These are phyloP conservation scores for Phytophthora podocarpi DNA, from an alignment of 352 stramenopile species.

Conservation along the genomic window DNA sequence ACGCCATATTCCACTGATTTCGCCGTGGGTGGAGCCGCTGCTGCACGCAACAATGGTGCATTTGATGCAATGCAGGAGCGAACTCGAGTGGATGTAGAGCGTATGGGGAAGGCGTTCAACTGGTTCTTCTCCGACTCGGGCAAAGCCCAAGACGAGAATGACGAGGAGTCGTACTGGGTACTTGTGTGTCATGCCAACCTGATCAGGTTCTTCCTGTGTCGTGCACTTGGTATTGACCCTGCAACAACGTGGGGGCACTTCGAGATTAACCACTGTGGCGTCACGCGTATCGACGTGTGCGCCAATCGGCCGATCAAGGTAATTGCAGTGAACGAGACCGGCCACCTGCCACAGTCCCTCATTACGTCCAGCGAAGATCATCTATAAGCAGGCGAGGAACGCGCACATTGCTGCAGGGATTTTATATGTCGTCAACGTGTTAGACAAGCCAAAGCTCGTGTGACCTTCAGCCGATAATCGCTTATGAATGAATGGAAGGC, in stretches of 20 bases:
- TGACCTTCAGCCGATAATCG: conserved; percentile 3
- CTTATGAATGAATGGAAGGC: conserved; percentile 2
- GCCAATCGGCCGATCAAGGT: conserved; percentile 74
- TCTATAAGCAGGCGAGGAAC: conserved; percentile 42
- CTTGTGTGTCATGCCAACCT: conserved; percentile 87
- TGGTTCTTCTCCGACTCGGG: conserved; percentile 38
- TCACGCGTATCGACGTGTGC: conserved; percentile 80
- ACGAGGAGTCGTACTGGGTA: conserved; percentile 68
- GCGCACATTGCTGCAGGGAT: conserved; percentile 7
- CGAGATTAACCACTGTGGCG: conserved; percentile 86
- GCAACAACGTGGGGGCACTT: conserved; percentile 77
- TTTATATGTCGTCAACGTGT: conserved; percentile 37
- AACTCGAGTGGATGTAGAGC: conserved; percentile 48
- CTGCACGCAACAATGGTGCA: conserved; percentile 25
- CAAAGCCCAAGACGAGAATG: conserved; percentile 36
- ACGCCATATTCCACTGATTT: conserved; percentile 56
- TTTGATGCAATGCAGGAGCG: conserved; percentile 38
- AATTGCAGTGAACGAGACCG: conserved; percentile 79
- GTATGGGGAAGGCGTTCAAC: conserved; percentile 72
- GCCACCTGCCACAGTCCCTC: conserved; percentile 75
- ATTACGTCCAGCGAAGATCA: conserved; percentile 88
- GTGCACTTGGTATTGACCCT: conserved; percentile 63
- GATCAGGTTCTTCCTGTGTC: conserved; percentile 84
- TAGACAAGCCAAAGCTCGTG: conserved; percentile 22
- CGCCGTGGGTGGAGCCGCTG: conserved; percentile 11